Evolutionary conservation across 2,329 filamentous ascomycete genomes (phyloP).

Genomic region (Alternaria infectoria): DNA sequence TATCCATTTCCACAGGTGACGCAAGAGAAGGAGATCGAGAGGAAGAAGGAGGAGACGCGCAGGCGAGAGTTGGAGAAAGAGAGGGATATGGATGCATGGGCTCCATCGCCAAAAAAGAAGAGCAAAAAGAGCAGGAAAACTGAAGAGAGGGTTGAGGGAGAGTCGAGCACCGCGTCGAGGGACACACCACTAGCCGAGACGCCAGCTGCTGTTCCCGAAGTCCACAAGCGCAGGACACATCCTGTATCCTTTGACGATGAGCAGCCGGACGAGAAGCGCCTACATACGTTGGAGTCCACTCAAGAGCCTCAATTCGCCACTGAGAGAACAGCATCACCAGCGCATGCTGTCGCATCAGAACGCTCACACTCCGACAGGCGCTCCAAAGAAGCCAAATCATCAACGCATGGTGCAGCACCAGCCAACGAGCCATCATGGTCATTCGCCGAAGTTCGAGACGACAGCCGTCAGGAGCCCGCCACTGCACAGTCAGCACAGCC

Average conservation of each 20-base stretch:
- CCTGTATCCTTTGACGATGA: slow-evolving; percentile 39
- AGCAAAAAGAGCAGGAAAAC: slow-evolving; percentile 46
- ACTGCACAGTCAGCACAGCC: slow-evolving; percentile 46
- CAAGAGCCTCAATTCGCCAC: slow-evolving; percentile 7
- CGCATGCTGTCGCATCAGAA: not conserved
- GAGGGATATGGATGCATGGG: slow-evolving; percentile 34
- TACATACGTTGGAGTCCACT: slow-evolving; percentile 32
- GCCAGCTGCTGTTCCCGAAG: slow-evolving; percentile 17
- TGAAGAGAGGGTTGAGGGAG: slow-evolving; percentile 31
- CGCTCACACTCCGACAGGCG: not conserved
- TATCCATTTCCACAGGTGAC: slow-evolving; percentile 38
- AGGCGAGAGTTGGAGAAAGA: slow-evolving; percentile 24
- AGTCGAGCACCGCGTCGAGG: not conserved
- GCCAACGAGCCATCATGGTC: slow-evolving; percentile 43
- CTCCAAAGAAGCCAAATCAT: slow-evolving; percentile 1
- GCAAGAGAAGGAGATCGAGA: slow-evolving; percentile 3
- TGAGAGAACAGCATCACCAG: slow-evolving; percentile 10
- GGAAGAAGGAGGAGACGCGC: not conserved
- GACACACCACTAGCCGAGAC: slow-evolving; percentile 9
- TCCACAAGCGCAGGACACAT: slow-evolving; percentile 44
- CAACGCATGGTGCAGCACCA: slow-evolving; percentile 12
- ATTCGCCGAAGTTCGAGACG: slow-evolving; percentile 52
- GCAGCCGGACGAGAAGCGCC: slow-evolving; percentile 44
- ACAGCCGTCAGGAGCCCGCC: slow-evolving; percentile 54
- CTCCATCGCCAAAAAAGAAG: slow-evolving; percentile 53